A percentile compares a stretch with the other conserved stretches of the same genome.
These are phyloP conservation scores for Collybia mongolica DNA, from an alignment of 768 basidiomycete species.

Conservation along the genomic window DNA sequence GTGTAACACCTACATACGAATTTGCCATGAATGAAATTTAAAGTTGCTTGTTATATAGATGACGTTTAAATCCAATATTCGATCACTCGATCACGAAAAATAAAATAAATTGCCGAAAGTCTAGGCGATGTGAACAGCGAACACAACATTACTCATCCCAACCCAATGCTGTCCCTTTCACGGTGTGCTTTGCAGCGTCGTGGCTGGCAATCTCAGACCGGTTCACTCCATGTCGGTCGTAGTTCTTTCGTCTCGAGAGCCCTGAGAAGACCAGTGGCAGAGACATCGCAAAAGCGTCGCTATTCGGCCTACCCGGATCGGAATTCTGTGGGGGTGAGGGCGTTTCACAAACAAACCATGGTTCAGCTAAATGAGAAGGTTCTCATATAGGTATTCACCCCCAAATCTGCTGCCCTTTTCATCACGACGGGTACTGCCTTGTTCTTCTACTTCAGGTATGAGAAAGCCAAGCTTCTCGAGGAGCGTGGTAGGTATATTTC, in stretches of 20 bases:
- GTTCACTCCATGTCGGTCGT: background rate
- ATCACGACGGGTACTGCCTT: constrained; percentile 79
- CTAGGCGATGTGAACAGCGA: background rate
- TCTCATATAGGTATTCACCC: constrained; percentile 80
- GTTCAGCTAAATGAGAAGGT: constrained; percentile 1
- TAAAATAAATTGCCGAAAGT: too few species aligned
- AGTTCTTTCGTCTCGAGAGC: background rate
- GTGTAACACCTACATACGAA: too few species aligned
- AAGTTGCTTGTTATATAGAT: too few species aligned
- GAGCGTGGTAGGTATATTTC: constrained; percentile 60
- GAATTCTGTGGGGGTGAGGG: constrained; percentile 32
- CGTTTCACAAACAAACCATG: background rate
- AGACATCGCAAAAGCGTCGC: constrained; percentile 8
- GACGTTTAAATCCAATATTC: background rate
- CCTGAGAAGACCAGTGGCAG: background rate
- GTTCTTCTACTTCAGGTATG: constrained; percentile 84
- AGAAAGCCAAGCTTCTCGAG: constrained; percentile 78
- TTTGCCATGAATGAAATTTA: too few species aligned
- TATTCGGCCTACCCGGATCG: constrained; percentile 30
- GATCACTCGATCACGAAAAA: too few species aligned
- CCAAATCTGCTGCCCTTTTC: constrained; percentile 80
- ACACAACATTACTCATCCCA: too few species aligned
- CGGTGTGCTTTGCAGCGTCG: constrained; percentile 10
- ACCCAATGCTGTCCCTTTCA: constrained; percentile 10
- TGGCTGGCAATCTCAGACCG: constrained; percentile 8